phyloP scores from a whole-genome alignment of 345 rosid species.

The Eucalyptus victrix region DNA sequence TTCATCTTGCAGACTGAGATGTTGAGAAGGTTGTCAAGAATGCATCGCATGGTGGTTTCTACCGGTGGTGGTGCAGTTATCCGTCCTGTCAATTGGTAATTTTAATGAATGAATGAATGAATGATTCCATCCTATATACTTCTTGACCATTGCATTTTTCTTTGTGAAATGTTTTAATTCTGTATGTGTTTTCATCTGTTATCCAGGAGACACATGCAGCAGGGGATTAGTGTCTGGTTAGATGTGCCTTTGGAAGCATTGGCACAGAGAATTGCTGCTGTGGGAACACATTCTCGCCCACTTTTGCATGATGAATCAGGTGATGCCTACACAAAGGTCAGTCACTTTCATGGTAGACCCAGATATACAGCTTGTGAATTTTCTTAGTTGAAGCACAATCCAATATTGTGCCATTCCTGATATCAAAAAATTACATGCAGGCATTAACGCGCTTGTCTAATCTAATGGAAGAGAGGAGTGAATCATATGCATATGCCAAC shows the following conservation, averaged over 20 bases:
- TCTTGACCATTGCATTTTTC: not conserved
- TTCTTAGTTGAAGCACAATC: not conserved
- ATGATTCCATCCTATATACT: not conserved
- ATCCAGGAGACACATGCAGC: constrained; percentile 65
- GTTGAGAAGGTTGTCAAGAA: constrained; percentile 44
- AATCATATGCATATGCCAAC: constrained; percentile 60
- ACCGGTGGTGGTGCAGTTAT: constrained; percentile 96
- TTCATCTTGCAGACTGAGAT: constrained; percentile 37
- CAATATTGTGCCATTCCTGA: not conserved
- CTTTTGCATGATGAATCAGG: constrained; percentile 66
- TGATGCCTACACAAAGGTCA: constrained; percentile 69
- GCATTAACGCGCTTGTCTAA: constrained; percentile 60
- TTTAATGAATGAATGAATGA: not conserved
- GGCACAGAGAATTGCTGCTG: constrained; percentile 84
- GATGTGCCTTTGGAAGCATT: constrained; percentile 96
- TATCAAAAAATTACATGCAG: constrained; percentile 8
- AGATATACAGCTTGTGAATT: not conserved
- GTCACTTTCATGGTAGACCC: not conserved
- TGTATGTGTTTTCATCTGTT: not conserved
- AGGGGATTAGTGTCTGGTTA: constrained; percentile 84
- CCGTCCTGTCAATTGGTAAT: constrained; percentile 71
- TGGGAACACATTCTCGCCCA: constrained; percentile 87
- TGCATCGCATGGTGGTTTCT: constrained; percentile 66
- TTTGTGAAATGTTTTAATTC: not conserved
- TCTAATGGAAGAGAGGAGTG: constrained; percentile 62